Percentiles rank a stretch among this genome's conserved stretches.
phyloP scores from a whole-genome alignment of 164 flowering plant genomes.

The Umbellularia californica region DNA sequence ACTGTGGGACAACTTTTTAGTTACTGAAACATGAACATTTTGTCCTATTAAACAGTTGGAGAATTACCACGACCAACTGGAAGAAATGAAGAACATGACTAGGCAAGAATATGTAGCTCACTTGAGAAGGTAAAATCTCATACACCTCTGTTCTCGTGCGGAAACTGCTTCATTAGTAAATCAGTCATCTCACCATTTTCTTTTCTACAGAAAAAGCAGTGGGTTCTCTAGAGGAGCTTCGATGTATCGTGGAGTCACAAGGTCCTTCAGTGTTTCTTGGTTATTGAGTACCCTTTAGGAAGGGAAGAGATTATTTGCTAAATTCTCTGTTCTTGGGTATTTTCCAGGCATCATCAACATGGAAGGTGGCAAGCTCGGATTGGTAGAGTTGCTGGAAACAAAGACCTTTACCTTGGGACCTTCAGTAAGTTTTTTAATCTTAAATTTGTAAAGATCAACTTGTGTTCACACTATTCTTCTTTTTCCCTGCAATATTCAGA shows the following conservation, averaged over 20 bases:
- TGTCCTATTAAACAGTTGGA: constrained; percentile 42
- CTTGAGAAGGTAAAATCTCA: constrained; percentile 56
- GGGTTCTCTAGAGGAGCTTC: constrained; percentile 95
- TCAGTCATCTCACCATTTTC: background rate
- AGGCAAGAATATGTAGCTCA: constrained; percentile 88
- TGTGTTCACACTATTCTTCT: background rate
- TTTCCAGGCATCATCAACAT: constrained; percentile 78
- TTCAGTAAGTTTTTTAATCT: constrained; percentile 46
- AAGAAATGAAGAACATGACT: constrained; percentile 91
- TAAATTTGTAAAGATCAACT: background rate
- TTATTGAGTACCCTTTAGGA: background rate
- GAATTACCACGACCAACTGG: constrained; percentile 58
- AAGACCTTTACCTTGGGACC: constrained; percentile 89
- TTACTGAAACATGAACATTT: background rate
- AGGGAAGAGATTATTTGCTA: background rate
- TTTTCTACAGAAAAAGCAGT: constrained; percentile 67
- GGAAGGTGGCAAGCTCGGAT: constrained; percentile 97
- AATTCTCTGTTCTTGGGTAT: constrained; percentile 7
- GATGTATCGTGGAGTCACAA: constrained; percentile 89
- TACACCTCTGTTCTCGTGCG: background rate
- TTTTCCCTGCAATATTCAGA: background rate
- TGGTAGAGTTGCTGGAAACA: constrained; percentile 90
- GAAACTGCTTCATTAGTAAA: background rate
- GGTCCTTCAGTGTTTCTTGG: constrained; percentile 30
- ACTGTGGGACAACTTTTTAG: background rate